These are phyloP conservation scores for Apiospora rasikravindrae DNA, from an alignment of 2,329 filamentous ascomycete genomes.

Conservation along the genomic window DNA sequence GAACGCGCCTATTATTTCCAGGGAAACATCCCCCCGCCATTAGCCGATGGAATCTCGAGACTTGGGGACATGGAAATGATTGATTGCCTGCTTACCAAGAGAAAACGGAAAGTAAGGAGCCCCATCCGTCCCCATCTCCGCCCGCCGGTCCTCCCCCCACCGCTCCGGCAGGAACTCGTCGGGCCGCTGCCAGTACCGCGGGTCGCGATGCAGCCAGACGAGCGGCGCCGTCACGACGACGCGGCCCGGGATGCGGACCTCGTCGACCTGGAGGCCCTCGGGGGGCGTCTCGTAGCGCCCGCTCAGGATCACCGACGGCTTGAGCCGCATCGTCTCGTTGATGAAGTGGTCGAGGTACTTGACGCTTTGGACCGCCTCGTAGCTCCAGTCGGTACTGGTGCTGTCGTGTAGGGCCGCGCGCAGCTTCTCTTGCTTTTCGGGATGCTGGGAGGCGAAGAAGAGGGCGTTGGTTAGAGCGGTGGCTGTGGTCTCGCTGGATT, in stretches of 20 bases:
- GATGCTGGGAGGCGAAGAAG: conserved; percentile 41
- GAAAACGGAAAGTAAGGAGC: conserved; percentile 32
- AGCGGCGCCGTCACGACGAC: conserved; percentile 32
- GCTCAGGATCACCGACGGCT: conserved; percentile 43
- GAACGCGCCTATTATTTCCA: conserved; percentile 25
- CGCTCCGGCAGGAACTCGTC: conserved; percentile 33
- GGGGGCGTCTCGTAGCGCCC: conserved; percentile 44
- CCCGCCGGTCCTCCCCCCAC: conserved; percentile 28
- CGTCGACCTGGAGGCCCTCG: conserved; percentile 39
- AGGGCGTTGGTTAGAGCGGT: conserved; percentile 37
- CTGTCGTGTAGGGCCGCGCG: conserved; percentile 35
- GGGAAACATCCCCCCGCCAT: neutral
- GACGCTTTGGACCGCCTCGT: conserved; percentile 35
- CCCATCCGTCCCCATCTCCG: conserved; percentile 31
- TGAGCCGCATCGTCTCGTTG: conserved; percentile 38
- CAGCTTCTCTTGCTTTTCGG: conserved; percentile 36
- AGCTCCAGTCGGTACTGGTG: conserved; percentile 34
- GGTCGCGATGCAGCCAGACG: conserved; percentile 34
- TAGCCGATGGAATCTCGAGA: neutral
- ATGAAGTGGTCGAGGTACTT: conserved; percentile 42
- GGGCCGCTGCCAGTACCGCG: conserved; percentile 27
- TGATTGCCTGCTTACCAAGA: conserved; percentile 23
- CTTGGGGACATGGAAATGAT: neutral
- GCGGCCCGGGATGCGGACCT: conserved; percentile 39
- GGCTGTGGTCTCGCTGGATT: conserved; percentile 42